Evolutionary conservation across 2,329 filamentous ascomycete species (phyloP).

Genomic region (Aspergillus piperis): DNA sequence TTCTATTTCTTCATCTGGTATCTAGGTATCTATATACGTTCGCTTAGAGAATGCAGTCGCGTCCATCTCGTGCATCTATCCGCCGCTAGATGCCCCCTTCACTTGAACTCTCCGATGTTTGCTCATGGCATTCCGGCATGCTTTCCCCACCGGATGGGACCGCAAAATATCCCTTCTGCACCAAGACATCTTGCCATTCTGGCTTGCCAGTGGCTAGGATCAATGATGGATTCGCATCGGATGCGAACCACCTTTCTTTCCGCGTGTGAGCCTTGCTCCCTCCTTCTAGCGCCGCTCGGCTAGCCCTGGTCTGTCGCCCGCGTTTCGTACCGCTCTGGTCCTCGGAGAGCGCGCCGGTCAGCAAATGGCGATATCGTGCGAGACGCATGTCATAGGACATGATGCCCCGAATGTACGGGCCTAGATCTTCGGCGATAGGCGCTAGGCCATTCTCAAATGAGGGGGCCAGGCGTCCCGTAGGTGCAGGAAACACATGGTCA

Average conservation of each 20-base stretch:
- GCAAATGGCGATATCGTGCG: slow-evolving; percentile 64
- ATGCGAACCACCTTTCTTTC: slow-evolving; percentile 71
- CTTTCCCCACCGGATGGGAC: slow-evolving; percentile 23
- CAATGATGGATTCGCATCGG: slow-evolving; percentile 58
- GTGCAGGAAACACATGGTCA: slow-evolving; percentile 33
- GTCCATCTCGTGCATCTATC: not conserved
- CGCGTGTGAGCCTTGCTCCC: slow-evolving; percentile 67
- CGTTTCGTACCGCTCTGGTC: slow-evolving; percentile 57
- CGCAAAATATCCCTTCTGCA: slow-evolving; percentile 35
- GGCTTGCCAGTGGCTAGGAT: slow-evolving; percentile 65
- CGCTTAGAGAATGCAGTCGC: not conserved
- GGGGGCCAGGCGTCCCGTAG: slow-evolving; percentile 54
- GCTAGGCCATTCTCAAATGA: slow-evolving; percentile 72
- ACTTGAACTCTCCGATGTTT: slow-evolving; percentile 19
- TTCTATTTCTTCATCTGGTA: not conserved
- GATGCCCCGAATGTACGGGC: slow-evolving; percentile 87
- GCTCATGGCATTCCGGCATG: slow-evolving; percentile 19
- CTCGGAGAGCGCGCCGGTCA: slow-evolving; percentile 65
- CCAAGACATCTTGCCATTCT: slow-evolving; percentile 44
- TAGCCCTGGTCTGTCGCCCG: slow-evolving; percentile 68
- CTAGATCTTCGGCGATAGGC: slow-evolving; percentile 73
- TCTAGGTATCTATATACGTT: not conserved
- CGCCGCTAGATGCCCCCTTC: slow-evolving; percentile 18
- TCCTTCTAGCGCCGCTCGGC: slow-evolving; percentile 75
- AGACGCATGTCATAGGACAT: slow-evolving; percentile 72